Evolutionary conservation across 2,329 filamentous ascomycete species (phyloP).

Genomic region (Trichoderma simmonsii): DNA sequence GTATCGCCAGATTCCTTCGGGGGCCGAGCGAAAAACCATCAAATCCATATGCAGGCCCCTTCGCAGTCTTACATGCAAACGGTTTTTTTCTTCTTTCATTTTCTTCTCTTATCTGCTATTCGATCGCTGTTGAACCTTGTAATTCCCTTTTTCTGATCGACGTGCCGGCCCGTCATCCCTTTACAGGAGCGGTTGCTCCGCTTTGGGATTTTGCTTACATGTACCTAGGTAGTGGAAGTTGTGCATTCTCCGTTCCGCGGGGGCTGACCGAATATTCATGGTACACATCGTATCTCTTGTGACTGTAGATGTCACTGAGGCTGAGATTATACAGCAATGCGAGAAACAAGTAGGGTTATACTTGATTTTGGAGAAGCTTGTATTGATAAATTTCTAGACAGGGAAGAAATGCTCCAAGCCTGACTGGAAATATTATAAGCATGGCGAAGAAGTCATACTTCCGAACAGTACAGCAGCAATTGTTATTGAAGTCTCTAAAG

Average conservation of each 20-base stretch:
- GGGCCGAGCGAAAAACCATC: not conserved
- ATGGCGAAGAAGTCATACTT: too few species aligned
- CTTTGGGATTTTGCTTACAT: not conserved
- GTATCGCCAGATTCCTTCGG: not conserved
- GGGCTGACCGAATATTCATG: not conserved
- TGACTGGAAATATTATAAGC: too few species aligned
- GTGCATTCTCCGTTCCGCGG: not conserved
- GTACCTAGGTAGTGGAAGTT: not conserved
- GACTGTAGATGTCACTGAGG: too few species aligned
- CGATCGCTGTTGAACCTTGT: not conserved
- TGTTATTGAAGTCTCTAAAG: too few species aligned
- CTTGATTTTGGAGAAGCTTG: too few species aligned
- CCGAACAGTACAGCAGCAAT: too few species aligned
- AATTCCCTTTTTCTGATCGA: not conserved
- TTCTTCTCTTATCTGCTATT: not conserved
- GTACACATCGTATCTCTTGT: too few species aligned
- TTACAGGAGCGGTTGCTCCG: not conserved
- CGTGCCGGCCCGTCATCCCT: not conserved
- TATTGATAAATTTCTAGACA: too few species aligned
- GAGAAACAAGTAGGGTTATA: too few species aligned
- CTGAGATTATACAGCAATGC: too few species aligned
- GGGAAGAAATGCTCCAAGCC: too few species aligned
- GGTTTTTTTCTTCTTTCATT: not conserved
- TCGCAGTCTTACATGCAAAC: not conserved
- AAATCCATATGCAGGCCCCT: not conserved